phyloP scores from a whole-genome alignment of 345 rosid species.

The Bretschneidera sinensis region DNA sequence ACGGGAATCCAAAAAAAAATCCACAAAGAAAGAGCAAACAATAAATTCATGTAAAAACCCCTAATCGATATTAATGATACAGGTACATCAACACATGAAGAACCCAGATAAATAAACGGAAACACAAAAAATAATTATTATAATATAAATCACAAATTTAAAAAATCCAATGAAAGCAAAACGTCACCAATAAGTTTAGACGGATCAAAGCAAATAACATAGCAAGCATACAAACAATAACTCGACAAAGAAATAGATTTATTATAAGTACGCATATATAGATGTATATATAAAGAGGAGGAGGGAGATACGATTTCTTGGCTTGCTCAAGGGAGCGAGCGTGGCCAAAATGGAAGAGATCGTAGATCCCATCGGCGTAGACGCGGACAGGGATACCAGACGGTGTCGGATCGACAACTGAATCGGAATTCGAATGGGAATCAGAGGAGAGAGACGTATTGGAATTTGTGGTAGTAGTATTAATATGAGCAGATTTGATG shows the following conservation, averaged over 20 bases:
- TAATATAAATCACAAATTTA: too few relatives aligned
- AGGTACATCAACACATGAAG: neutral
- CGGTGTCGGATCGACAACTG: constrained; percentile 18
- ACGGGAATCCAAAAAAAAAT: too few relatives aligned
- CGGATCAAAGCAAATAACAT: too few relatives aligned
- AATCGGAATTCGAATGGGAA: neutral
- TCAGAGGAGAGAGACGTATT: neutral
- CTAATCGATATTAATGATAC: too few relatives aligned
- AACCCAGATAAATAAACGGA: neutral
- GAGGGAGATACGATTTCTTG: constrained; percentile 55
- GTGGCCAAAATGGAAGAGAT: constrained; percentile 96
- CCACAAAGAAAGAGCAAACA: too few relatives aligned
- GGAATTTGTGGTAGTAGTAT: neutral
- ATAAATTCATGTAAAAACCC: too few relatives aligned
- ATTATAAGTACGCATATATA: too few relatives aligned
- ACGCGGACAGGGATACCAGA: constrained; percentile 68
- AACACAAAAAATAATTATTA: neutral
- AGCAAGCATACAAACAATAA: too few relatives aligned
- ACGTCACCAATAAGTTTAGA: neutral
- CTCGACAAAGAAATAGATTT: constrained; percentile 5
- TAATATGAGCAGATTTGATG: too few relatives aligned
- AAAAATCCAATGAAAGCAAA: neutral
- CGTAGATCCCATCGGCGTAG: constrained; percentile 98
- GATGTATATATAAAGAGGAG: neutral
- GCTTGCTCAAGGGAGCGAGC: constrained; percentile 97